Evolutionary conservation across 331 rosid genomes (phyloP).

Genomic region (Pyracantha coccinea): DNA sequence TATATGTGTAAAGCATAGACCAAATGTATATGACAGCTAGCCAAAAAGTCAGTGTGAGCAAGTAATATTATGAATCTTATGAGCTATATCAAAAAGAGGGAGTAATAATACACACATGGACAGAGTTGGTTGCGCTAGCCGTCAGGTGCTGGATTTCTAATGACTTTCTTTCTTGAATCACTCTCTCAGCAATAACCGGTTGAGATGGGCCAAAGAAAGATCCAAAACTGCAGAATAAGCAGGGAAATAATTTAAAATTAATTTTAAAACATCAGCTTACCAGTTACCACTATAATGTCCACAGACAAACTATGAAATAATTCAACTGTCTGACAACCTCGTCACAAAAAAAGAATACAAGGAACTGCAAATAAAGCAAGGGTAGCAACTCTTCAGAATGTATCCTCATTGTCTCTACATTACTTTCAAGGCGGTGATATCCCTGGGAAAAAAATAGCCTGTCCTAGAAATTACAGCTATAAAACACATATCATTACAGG

Average conservation of each 20-base stretch:
- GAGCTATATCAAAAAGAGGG: conserved; percentile 1
- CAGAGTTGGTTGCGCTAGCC: conserved; percentile 34
- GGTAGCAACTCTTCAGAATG: neutral
- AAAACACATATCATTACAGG: neutral
- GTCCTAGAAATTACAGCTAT: neutral
- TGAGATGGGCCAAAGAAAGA: conserved; percentile 90
- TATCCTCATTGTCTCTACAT: neutral
- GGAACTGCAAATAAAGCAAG: neutral
- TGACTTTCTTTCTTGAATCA: conserved; percentile 94
- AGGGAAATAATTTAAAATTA: conserved; percentile 11
- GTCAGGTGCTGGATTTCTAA: conserved; percentile 65
- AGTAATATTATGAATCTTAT: neutral
- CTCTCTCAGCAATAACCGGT: conserved; percentile 79
- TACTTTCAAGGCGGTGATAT: neutral
- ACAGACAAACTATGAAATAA: neutral
- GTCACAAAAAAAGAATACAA: neutral
- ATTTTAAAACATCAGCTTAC: neutral
- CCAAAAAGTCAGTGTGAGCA: neutral
- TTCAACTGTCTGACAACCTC: neutral
- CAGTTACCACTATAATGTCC: neutral
- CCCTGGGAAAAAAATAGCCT: neutral
- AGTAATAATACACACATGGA: conserved; percentile 34
- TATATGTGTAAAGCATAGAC: neutral
- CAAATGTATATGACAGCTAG: neutral
- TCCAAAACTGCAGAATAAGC: conserved; percentile 61